phyloP scores from a whole-genome alignment of 2,329 filamentous ascomycete species.

The Cladosporium sp. region DNA sequence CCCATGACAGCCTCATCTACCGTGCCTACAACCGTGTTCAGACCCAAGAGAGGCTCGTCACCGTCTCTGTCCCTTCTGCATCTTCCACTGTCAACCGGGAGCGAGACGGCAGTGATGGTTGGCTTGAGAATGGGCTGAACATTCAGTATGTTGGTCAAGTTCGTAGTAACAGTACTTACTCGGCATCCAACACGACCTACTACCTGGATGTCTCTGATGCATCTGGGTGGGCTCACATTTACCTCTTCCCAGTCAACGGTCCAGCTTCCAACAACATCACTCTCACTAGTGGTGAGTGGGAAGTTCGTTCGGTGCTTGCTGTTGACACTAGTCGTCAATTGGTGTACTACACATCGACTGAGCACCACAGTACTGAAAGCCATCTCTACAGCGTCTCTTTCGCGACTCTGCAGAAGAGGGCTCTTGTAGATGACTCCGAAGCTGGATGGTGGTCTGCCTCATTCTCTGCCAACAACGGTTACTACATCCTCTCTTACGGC shows the following conservation, averaged over 20 bases:
- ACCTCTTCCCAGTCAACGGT: slow-evolving; percentile 57
- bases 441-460: slow-evolving; percentile 60
- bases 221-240: slow-evolving; percentile 63
- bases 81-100: slow-evolving; percentile 49
- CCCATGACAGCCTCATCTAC: slow-evolving; percentile 59
- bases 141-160: slow-evolving; percentile 53
- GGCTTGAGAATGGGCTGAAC: slow-evolving; percentile 57
- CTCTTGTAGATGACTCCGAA: slow-evolving; percentile 58
- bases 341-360: slow-evolving; percentile 63
- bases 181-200: slow-evolving; percentile 40
- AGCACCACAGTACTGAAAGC: slow-evolving; percentile 62
- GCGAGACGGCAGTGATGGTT: slow-evolving; percentile 56
- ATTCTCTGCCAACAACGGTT: slow-evolving; percentile 59
- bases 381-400: slow-evolving; percentile 66
- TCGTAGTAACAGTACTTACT: slow-evolving; percentile 31
- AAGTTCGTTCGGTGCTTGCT: slow-evolving; percentile 57
- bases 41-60: slow-evolving; percentile 58
- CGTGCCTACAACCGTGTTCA: slow-evolving; percentile 67
- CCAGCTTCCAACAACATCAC: slow-evolving; percentile 44
- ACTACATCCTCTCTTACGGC: slow-evolving; percentile 62
- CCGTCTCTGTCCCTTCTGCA: slow-evolving; percentile 51
- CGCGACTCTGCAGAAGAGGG: slow-evolving; percentile 48
- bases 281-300: slow-evolving; percentile 64
- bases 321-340: slow-evolving; percentile 54
- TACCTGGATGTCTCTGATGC: slow-evolving; percentile 66